A percentile compares a stretch with the other conserved stretches of the same genome.
These are phyloP conservation scores for Aspergillus eucalypticola DNA, from an alignment of 2,329 filamentous ascomycete species.

Conservation along the genomic window DNA sequence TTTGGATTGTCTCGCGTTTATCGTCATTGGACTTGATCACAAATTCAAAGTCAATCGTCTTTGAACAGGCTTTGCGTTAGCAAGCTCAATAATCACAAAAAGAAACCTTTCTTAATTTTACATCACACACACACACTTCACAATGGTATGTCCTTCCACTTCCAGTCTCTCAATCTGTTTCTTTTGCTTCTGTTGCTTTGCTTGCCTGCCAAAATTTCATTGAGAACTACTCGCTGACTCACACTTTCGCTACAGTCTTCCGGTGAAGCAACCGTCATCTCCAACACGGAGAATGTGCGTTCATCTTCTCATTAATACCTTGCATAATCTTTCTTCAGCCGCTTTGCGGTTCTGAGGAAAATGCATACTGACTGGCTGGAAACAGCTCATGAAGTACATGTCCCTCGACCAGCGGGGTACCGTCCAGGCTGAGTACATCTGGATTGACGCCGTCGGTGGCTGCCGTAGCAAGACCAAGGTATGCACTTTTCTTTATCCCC, in stretches of 20 bases:
- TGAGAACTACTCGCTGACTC: slow-evolving; percentile 25
- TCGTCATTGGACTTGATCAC: slow-evolving; percentile 9
- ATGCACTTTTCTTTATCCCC: slow-evolving; percentile 46
- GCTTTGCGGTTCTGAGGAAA: slow-evolving; percentile 32
- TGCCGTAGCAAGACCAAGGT: slow-evolving; percentile 96
- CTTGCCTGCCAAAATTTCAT: no score
- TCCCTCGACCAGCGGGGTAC: slow-evolving; percentile 83
- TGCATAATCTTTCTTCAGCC: slow-evolving; percentile 31
- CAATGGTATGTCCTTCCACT: slow-evolving; percentile 11
- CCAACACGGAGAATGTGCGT: slow-evolving; percentile 51
- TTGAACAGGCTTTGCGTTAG: slow-evolving; percentile 3
- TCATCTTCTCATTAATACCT: slow-evolving; percentile 31
- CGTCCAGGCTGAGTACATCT: slow-evolving; percentile 95
- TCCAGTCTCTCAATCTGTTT: not conserved
- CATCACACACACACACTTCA: slow-evolving; percentile 15
- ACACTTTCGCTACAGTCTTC: slow-evolving; percentile 37
- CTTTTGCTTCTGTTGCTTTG: no score
- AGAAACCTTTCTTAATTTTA: slow-evolving; percentile 14
- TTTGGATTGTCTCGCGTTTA: slow-evolving; percentile 17
- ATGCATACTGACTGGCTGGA: slow-evolving; percentile 45
- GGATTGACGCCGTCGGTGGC: slow-evolving; percentile 82
- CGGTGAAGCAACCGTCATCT: slow-evolving; percentile 46
- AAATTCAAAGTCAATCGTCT: slow-evolving; percentile 11
- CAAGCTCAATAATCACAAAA: slow-evolving; percentile 4
- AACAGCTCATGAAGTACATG: slow-evolving; percentile 84